phyloP scores from a whole-genome alignment of 768 basidiomycete species.

The Leccinum disarticulatum region DNA sequence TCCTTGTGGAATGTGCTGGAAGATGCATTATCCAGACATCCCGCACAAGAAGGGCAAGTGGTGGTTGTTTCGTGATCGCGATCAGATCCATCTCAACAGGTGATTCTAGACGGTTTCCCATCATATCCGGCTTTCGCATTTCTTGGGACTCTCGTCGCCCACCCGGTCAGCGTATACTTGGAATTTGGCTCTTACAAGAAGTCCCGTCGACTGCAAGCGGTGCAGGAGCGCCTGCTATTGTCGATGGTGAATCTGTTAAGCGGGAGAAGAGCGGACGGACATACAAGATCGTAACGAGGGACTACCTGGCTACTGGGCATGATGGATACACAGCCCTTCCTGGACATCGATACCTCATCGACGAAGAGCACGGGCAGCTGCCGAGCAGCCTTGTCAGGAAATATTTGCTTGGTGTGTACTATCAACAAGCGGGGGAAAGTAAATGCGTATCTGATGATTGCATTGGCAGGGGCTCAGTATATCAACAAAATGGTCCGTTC shows the following conservation, averaged over 20 bases:
- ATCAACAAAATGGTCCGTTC: conserved; percentile 62
- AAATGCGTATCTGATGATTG: conserved; percentile 1
- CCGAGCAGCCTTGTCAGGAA: conserved; percentile 79
- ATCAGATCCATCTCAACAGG: background rate
- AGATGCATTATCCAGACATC: conserved; percentile 69
- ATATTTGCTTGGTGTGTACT: conserved; percentile 70
- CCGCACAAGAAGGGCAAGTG: conserved; percentile 84
- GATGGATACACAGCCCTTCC: conserved; percentile 77
- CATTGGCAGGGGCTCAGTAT: conserved; percentile 61
- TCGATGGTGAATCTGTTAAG: conserved; percentile 54
- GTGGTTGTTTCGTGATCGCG: background rate
- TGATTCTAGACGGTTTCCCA: conserved; percentile 73
- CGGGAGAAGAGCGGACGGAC: conserved; percentile 51
- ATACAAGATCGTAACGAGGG: conserved; percentile 82
- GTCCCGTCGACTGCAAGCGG: conserved; percentile 17
- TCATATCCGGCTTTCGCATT: conserved; percentile 81
- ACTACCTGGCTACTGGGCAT: conserved; percentile 83
- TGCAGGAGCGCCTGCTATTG: conserved; percentile 30
- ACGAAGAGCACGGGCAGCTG: conserved; percentile 79
- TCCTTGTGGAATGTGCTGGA: conserved; percentile 82
- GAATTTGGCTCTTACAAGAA: conserved; percentile 60
- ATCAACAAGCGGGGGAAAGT: background rate
- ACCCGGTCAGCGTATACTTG: conserved; percentile 70
- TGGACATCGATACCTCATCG: conserved; percentile 68
- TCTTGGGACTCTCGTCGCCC: conserved; percentile 81